A percentile compares a stretch with the other conserved stretches of the same genome.
Conservation (phyloP, 2,329 filamentous ascomycete species). For the Amesomyces nigricolor region DNA sequence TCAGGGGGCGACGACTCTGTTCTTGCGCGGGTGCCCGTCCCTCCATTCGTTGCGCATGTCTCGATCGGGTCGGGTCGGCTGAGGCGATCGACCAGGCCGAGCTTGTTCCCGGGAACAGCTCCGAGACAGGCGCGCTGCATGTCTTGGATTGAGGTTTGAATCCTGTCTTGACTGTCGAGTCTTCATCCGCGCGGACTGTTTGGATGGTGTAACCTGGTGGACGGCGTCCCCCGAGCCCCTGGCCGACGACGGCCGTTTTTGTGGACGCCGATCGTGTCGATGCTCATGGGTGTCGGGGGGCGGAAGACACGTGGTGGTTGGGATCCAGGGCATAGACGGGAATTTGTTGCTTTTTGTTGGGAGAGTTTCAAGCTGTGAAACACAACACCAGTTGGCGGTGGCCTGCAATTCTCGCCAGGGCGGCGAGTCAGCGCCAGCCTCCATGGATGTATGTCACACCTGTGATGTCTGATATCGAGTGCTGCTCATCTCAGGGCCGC, state of each 20-base stretch:
- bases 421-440: no score
- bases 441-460: no score
- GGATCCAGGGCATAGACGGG: not conserved
- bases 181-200: no score
- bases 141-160: no score
- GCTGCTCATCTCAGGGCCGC: not conserved
- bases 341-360: not conserved
- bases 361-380: not conserved
- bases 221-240: no score
- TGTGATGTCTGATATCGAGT: not conserved
- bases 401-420: not conserved
- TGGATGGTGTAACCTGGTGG: no score
- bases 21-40: not conserved
- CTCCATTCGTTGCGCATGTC: not conserved
- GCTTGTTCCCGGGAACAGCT: not conserved
- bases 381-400: not conserved
- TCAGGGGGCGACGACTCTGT: not conserved
- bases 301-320: constrained; percentile 13
- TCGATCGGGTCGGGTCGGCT: not conserved
- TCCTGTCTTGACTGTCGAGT: no score
- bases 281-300: constrained; percentile 2
- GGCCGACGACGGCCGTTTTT: not conserved
- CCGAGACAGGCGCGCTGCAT: not conserved
- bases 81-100: not conserved
- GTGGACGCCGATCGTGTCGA: constrained; percentile 8